Percentiles rank a stretch among this genome's conserved stretches.
These are phyloP conservation scores for Lachnellula cervina DNA, from an alignment of 2,329 filamentous ascomycete species.

Conservation along the genomic window DNA sequence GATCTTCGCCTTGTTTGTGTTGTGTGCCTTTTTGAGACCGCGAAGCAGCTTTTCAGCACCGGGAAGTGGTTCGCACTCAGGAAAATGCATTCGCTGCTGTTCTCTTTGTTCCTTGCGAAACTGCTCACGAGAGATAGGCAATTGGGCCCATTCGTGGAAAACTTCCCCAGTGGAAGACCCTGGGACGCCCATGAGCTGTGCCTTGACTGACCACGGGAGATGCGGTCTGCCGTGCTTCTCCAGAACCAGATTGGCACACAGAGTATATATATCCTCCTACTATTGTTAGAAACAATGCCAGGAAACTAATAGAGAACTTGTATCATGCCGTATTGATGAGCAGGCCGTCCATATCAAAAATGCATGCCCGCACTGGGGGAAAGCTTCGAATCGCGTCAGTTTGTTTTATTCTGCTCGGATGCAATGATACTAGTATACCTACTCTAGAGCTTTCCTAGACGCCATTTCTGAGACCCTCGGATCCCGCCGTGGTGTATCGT, in stretches of 20 bases:
- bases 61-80: constrained; percentile 62
- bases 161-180: constrained; percentile 45
- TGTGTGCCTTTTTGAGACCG: constrained; percentile 39
- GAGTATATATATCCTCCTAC: constrained; percentile 78
- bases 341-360: constrained; percentile 98
- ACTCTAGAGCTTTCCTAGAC: not conserved
- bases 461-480: too few species aligned
- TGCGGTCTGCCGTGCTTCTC: constrained; percentile 64
- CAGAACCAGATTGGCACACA: constrained; percentile 76
- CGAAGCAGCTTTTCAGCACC: constrained; percentile 64
- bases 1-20: constrained; percentile 32
- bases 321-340: constrained; percentile 67
- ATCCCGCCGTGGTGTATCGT: too few species aligned
- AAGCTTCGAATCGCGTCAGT: constrained; percentile 46
- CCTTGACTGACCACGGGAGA: constrained; percentile 88
- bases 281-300: not conserved
- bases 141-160: constrained; percentile 75
- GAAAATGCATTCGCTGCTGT: constrained; percentile 69
- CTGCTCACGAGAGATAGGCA: constrained; percentile 68
- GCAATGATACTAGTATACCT: not conserved
- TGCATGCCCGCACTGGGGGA: constrained; percentile 77
- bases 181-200: constrained; percentile 52
- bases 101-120: constrained; percentile 55
- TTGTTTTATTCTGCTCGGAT: not conserved
- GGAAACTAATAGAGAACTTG: not conserved